Base-by-base conservation (phyloP, 768 basidiomycete species). In the Melanogaster broomeanus region DNA sequence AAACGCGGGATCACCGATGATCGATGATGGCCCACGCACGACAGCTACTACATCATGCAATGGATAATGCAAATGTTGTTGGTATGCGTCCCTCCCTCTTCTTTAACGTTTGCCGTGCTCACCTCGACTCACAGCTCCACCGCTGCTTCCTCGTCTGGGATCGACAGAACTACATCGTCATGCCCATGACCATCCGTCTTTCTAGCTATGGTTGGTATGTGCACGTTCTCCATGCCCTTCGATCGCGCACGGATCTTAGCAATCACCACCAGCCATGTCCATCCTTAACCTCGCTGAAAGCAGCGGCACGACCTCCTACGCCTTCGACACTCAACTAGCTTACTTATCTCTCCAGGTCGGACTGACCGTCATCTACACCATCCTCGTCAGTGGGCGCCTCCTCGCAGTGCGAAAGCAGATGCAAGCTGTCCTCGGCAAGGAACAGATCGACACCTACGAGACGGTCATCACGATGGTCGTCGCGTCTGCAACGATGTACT, bases 401-500 rank as follows among this genome's bases (percentile, higher is more conserved):
- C 28, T 30, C 28, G 10, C 12, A 30, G 42, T 55, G 18, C 66
- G 67, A 12, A 22, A 19, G 12, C 56, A 40, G 9, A 48, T 61
- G 25, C 24, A 25, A 41, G n/a, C n/a, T 4, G 25, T 43, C n/a
- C 45, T 65, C 3, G 70, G 52, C 31, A 46, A 24, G 4, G 51
- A 55, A 39, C 48, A 61, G 22, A 7, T 59, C 19, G 48, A 47
- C 18, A 45, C 51, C 8, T 75, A 74, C 48, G 55, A 65, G 16
- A 57, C 50, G 4, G 61, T 71, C 0, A 42, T 57, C 2, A 50
- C 61, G 19, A 72, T 75, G 64, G 45, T 74, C 19, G 52, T 76
- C 52, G 73, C 76, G 46, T 71, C 68, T 10, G 69, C 73, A 2
- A 52, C 64, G 1, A 41, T 66, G 13, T 72, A 72, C 44, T 44